Evolutionary conservation across 225 moss, liverwort and hornwort genomes (phyloP).

Genomic region (Marchantia paleacea): DNA sequence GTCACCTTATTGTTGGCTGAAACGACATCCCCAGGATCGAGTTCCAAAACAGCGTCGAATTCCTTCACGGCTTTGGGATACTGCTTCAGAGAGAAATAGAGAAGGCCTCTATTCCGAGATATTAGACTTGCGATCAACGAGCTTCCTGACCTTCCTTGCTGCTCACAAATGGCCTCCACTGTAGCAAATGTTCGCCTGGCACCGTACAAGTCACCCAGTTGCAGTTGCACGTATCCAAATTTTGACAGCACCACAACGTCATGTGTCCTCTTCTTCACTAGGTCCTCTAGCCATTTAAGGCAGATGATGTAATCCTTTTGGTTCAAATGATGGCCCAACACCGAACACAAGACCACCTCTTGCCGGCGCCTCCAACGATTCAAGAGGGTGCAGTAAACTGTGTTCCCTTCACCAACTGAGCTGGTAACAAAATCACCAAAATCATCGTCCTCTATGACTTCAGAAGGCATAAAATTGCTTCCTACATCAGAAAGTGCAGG

Average conservation of each 20-base stretch:
- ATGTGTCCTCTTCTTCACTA: conserved; percentile 50
- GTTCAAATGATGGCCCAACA: conserved; percentile 86
- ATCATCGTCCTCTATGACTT: conserved; percentile 69
- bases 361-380: conserved; percentile 74
- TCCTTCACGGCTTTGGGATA: conserved; percentile 83
- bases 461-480: conserved; percentile 45
- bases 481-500: conserved; percentile 39
- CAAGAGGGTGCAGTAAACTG: conserved; percentile 44
- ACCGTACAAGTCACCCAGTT: conserved; percentile 90
- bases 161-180: conserved; percentile 58
- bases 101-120: conserved; percentile 83
- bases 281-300: conserved; percentile 75
- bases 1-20: conserved; percentile 91
- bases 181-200: conserved; percentile 84
- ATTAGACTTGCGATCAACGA: conserved; percentile 56
- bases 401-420: conserved; percentile 41
- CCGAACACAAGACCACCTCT: conserved; percentile 75
- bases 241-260: conserved; percentile 86
- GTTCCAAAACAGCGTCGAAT: conserved; percentile 68
- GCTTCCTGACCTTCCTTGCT: conserved; percentile 56
- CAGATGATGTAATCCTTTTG: conserved; percentile 87
- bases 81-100: conserved; percentile 92
- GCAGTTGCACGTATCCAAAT: conserved; percentile 93
- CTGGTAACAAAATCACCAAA: conserved; percentile 89
- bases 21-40: conserved; percentile 74